Conservation (phyloP, 768 basidiomycete genomes). For the Suillus tomentosus region DNA sequence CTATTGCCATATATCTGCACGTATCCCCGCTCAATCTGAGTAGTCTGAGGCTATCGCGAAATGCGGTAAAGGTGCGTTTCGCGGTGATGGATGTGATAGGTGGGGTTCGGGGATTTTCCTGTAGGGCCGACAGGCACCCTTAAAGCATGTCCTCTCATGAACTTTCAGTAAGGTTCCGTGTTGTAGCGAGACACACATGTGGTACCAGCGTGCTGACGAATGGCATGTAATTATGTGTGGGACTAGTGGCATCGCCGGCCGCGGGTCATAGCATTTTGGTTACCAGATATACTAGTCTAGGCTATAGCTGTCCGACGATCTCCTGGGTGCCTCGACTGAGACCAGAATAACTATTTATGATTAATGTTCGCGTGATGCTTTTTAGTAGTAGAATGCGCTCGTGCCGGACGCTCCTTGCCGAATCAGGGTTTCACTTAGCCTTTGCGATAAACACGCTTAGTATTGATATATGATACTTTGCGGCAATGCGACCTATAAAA, state of each 20-base stretch:
- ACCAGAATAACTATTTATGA: background rate
- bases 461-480: no score
- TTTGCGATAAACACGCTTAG: slow-evolving; percentile 4
- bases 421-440: background rate
- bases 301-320: no score
- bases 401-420: background rate
- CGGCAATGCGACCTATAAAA: slow-evolving; percentile 22
- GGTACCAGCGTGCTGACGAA: no score
- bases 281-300: no score
- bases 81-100: background rate
- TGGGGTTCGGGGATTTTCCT: background rate
- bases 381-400: slow-evolving; percentile 11
- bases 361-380: background rate
- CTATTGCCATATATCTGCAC: slow-evolving; percentile 25
- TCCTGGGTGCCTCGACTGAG: background rate
- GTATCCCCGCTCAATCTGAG: slow-evolving; percentile 32
- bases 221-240: no score
- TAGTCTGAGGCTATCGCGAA: background rate
- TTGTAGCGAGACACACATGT: no score
- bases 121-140: background rate
- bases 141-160: background rate
- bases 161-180: no score
- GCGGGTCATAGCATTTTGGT: background rate
- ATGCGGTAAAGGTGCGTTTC: background rate
- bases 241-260: background rate